phyloP scores from a whole-genome alignment of 768 basidiomycete species.

The Aureoboletus auriporus region DNA sequence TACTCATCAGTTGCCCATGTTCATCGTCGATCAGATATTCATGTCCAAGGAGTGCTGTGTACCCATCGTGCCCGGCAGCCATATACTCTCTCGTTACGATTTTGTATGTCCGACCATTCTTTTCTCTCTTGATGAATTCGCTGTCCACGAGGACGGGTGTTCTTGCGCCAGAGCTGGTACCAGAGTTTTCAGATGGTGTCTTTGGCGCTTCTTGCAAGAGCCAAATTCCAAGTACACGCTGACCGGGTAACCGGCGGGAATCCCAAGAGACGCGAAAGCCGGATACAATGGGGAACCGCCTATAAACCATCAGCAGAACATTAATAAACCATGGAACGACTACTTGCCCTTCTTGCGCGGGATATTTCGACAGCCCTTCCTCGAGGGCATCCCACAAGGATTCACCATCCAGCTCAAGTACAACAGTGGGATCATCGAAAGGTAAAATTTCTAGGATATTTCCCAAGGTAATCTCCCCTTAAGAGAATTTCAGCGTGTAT shows the following conservation, averaged over 20 bases:
- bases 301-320: conserved; percentile 25
- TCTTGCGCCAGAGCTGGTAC: conserved; percentile 15
- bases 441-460: conserved; percentile 88
- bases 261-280: conserved; percentile 88
- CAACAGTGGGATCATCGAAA: conserved; percentile 81
- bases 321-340: not conserved
- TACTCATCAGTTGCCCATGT: conserved; percentile 71
- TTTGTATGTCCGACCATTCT: conserved; percentile 59
- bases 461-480: conserved; percentile 75
- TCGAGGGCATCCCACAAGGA: conserved; percentile 81
- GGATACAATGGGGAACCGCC: conserved; percentile 85
- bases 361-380: conserved; percentile 68
- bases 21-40: conserved; percentile 80
- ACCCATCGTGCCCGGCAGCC: conserved; percentile 84
- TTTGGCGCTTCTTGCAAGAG: conserved; percentile 37
- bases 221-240: conserved; percentile 74
- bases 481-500: not conserved
- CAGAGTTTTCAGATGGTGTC: conserved; percentile 19
- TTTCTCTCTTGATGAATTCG: conserved; percentile 51
- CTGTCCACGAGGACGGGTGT: conserved; percentile 39
- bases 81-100: conserved; percentile 87
- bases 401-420: conserved; percentile 74
- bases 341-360: conserved; percentile 83
- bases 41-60: conserved; percentile 57
- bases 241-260: conserved; percentile 63